Evolutionary conservation across 1,284 basidiomycete species (phyloP), one percentile per base, ranked within the genome.

Genomic region (Rhodotorula sp.): DNA sequence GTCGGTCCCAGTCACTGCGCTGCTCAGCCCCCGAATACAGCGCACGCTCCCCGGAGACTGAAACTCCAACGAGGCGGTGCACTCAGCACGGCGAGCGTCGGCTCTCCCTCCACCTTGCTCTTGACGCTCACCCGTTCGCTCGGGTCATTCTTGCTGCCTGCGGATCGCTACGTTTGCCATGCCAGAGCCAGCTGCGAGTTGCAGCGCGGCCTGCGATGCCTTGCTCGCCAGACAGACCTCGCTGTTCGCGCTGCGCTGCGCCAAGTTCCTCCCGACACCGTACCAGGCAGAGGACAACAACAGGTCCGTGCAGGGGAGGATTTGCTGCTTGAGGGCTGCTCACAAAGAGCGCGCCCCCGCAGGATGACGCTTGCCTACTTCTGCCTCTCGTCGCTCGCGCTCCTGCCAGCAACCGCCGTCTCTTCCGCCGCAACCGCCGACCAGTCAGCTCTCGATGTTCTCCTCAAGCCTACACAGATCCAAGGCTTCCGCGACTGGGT

Each of bases 321-420:
- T 25, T 12, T 4, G 4, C 8, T 42, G 21, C 16, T 7, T 5
- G 3, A 4, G 2, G 12, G 10, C 13, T 7, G 2, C 5, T 9
- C 27, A 54, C 25, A 41, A 9, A 25, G 10, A n/a, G 7, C 17
- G 21, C n/a, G 1, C 12, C 12, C 23, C 0, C 4, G n/a, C 71
- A 77, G 78, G 25, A 75, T 79, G 75, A 72, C 78, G 1, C 69
- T 79, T 23, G 76, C 74, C 16, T 79, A 74, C 74, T 79, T 79
- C 62, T 73, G 71, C 56, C 70, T 79, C 16, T 67, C 76, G 10
- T 55, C 71, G 4, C 72, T 79, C 62, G 72, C 77, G n/a, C 60
- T 78, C 45, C 59, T 76, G 27, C 74, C 74, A 9, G 56, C 66
- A 12, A 46, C 66, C 5, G 61, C 61, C 57, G 65, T 70, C 17